Base-by-base conservation (phyloP, 257 asterid species). In the Solanum piurae region DNA sequence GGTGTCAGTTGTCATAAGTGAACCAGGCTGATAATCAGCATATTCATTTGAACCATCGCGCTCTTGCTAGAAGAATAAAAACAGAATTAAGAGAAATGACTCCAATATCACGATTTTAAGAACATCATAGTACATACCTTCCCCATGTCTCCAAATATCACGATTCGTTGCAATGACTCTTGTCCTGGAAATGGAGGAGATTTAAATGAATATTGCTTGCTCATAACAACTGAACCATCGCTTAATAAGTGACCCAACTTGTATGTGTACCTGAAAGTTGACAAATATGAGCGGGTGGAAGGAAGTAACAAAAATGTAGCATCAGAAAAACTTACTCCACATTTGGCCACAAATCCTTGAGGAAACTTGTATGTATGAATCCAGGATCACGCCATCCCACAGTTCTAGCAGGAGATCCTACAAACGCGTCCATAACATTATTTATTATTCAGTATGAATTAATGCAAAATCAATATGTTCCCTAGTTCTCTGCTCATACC, bases 371-470 rank as follows among this genome's bases (percentile, higher is more conserved):
- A 46, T 96, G 98, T 72, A 96, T 93, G 91, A 93, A 96, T 80
- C 99, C 99, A 86, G 99, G 99, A 89, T 96, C 95, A 46, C 99
- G 98, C 98, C 98, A 96, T 20, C 99, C 98, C 37, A 96, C 98
- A 21, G 98, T 93, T 60, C 97, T 90, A 7, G 99, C 99, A n/a
- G 98, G 99, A 69, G 98, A 46, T 86, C 99, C 98, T 96, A 42
- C 76, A 86, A 74, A 34, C 6, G 12, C 34, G 0, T n/a, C 27
- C 58, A 38, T 76, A 23, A n/a, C 58, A 83, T 36, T n/a, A 77
- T 42, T 42, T 76, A 40, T 46, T n/a, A 42, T 42, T 25, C 64
- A 25, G 9, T 42, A 42, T 12, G 37, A 77, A 77, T 42, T 42
- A 42, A 42, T 42, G 62, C 36, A 77, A 77, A 62, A 72, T 7